phyloP scores from a whole-genome alignment of 495 filamentous ascomycete species.

The Penicillium cosmopolitanum region DNA sequence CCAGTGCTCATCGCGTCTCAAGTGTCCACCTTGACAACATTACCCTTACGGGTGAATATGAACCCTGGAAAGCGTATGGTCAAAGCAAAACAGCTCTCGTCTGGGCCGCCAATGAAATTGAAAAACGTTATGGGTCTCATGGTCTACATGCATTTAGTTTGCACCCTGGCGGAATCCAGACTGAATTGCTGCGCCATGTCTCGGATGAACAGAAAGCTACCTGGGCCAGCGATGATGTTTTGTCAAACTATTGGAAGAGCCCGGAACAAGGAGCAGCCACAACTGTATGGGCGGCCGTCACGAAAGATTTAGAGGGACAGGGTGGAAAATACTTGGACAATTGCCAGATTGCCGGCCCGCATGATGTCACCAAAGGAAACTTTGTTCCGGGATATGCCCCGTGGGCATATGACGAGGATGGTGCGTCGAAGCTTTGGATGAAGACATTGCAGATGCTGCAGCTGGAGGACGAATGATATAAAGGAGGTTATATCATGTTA shows the following conservation, averaged over 20 bases:
- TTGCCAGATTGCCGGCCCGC: conserved; percentile 25
- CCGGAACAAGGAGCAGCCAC: conserved; percentile 46
- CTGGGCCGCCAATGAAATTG: conserved; percentile 48
- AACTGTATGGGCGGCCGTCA: conserved; percentile 42
- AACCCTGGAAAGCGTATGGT: conserved; percentile 39
- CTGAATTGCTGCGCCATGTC: conserved; percentile 24
- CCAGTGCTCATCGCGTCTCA: conserved; percentile 43
- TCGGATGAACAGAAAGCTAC: conserved; percentile 21
- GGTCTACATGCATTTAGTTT: conserved; percentile 44
- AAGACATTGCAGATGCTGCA: background rate
- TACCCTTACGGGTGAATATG: conserved; percentile 38
- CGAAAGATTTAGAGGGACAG: conserved; percentile 39
- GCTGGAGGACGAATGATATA: background rate
- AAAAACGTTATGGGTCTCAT: conserved; percentile 37
- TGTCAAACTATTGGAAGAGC: conserved; percentile 35
- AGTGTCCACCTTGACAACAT: conserved; percentile 5
- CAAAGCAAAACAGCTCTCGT: conserved; percentile 46
- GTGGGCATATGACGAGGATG: conserved; percentile 2
- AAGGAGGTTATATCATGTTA: too few species aligned
- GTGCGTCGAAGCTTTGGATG: background rate
- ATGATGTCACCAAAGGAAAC: background rate
- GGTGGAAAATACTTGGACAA: conserved; percentile 46
- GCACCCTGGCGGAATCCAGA: conserved; percentile 44
- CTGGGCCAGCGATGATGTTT: conserved; percentile 16
- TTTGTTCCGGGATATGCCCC: background rate